Percentiles rank a stretch among this genome's conserved stretches.
Evolutionary conservation across 2,329 filamentous ascomycete species (phyloP).

Genomic region (Alternaria rosae): DNA sequence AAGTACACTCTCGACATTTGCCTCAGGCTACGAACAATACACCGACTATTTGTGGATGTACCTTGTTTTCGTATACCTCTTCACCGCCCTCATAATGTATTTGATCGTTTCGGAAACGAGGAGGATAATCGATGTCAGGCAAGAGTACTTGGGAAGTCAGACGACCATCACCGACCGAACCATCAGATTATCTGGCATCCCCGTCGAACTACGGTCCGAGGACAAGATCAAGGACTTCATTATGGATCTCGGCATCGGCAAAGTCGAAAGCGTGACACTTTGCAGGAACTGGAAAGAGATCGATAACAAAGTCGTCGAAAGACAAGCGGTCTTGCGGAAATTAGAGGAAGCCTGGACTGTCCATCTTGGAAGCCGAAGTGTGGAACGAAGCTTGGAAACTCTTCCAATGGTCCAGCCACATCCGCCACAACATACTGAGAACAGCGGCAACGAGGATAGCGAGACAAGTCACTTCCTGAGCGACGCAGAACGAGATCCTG

Average conservation of each 20-base stretch:
- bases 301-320: constrained; percentile 74
- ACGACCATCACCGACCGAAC: constrained; percentile 96
- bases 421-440: constrained; percentile 42
- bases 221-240: constrained; percentile 84
- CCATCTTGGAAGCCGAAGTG: constrained; percentile 67
- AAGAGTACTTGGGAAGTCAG: constrained; percentile 91
- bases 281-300: constrained; percentile 87
- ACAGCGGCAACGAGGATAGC: constrained; percentile 52
- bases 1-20: constrained; percentile 28
- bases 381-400: constrained; percentile 57
- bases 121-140: constrained; percentile 82
- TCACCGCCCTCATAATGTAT: constrained; percentile 81
- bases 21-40: constrained; percentile 50
- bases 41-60: constrained; percentile 87
- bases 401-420: constrained; percentile 60
- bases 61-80: constrained; percentile 92
- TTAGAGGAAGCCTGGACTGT: constrained; percentile 86
- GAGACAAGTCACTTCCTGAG: constrained; percentile 69
- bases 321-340: constrained; percentile 70
- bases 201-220: constrained; percentile 78
- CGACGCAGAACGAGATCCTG: constrained; percentile 47
- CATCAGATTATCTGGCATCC: constrained; percentile 89
- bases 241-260: constrained; percentile 86
- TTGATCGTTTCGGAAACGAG: constrained; percentile 84
- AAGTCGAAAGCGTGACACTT: constrained; percentile 84